Conservation (phyloP, 345 rosid genomes). For the Carallia brachiata region DNA sequence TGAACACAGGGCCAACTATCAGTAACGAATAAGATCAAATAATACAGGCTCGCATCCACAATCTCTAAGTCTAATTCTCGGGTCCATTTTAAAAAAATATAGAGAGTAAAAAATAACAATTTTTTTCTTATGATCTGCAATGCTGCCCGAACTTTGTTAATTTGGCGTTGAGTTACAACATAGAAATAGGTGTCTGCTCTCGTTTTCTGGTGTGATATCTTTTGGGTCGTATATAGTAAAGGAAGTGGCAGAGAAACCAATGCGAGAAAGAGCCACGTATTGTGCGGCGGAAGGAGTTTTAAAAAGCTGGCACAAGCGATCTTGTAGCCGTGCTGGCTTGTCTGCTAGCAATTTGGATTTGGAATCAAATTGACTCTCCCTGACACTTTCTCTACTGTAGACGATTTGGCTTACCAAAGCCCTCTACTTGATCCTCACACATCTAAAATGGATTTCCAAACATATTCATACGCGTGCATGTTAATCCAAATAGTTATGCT, state of each 20-base stretch:
- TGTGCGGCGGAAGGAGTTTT: conserved; percentile 38
- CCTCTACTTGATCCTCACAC: conserved; percentile 1
- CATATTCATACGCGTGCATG: too few species aligned
- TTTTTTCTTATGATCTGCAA: background rate
- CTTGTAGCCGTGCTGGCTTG: conserved; percentile 29
- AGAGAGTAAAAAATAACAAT: too few species aligned
- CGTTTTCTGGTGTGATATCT: conserved; percentile 17
- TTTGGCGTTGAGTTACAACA: background rate
- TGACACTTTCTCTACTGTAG: background rate
- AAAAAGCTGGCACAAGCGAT: conserved; percentile 28
- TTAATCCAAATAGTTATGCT: too few species aligned
- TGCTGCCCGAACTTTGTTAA: background rate
- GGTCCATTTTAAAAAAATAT: too few species aligned
- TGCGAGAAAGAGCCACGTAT: conserved; percentile 46
- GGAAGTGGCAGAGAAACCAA: conserved; percentile 29
- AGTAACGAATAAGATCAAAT: too few species aligned
- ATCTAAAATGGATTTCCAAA: background rate
- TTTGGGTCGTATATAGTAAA: conserved; percentile 6
- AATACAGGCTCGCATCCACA: too few species aligned
- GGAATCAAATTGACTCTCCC: conserved; percentile 35
- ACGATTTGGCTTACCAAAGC: conserved; percentile 28
- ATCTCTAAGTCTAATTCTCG: too few species aligned
- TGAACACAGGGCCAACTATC: too few species aligned
- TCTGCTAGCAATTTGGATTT: conserved; percentile 42
- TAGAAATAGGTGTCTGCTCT: background rate